Conservation (phyloP, 371 early-diverging fungal species). For the Phascolomyces articulosus region DNA sequence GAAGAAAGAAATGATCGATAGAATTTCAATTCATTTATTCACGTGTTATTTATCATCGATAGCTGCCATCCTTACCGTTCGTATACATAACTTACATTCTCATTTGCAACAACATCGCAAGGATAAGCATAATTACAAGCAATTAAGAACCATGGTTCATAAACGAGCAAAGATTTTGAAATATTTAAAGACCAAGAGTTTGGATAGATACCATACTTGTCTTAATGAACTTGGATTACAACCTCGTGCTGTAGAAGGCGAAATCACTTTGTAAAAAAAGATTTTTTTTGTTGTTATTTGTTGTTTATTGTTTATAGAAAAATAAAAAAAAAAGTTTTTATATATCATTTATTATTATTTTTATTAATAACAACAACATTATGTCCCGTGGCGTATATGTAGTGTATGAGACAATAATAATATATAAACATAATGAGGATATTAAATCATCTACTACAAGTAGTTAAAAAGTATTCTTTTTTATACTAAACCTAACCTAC, state of each 20-base stretch:
- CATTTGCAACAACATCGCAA: slow-evolving; percentile 82
- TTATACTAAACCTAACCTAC: too few species aligned
- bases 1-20: too few species aligned
- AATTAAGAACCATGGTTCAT: slow-evolving; percentile 76
- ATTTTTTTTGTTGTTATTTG: too few species aligned
- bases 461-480: too few species aligned
- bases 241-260: slow-evolving; percentile 71
- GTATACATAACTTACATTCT: slow-evolving; percentile 83
- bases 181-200: slow-evolving; percentile 80
- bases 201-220: slow-evolving; percentile 73
- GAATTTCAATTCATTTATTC: too few species aligned
- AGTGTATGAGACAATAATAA: too few species aligned
- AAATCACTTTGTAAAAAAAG: slow-evolving; percentile 67
- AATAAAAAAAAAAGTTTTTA: too few species aligned
- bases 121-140: slow-evolving; percentile 87
- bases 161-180: slow-evolving; percentile 87
- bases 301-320: slow-evolving; percentile 1
- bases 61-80: slow-evolving; percentile 92
- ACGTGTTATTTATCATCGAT: neutral
- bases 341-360: too few species aligned
- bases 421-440: too few species aligned
- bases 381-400: too few species aligned
- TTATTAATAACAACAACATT: too few species aligned
- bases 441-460: too few species aligned
- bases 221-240: slow-evolving; percentile 75